phyloP scores from a whole-genome alignment of 2,329 filamentous ascomycete species.

The Colletotrichum sp. region DNA sequence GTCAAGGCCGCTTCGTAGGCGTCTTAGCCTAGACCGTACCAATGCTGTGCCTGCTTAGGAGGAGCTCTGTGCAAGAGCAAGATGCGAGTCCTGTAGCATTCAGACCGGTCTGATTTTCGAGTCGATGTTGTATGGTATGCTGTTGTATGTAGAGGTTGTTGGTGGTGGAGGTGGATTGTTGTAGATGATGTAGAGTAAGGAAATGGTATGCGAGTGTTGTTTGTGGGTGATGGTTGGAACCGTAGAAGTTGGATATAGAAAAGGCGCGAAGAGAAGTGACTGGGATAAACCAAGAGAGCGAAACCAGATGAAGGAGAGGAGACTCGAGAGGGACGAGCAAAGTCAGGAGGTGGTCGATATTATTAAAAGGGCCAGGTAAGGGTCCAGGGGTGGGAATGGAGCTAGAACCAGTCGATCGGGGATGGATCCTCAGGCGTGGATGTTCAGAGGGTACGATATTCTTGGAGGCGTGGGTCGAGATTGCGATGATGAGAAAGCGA shows the following conservation, averaged over 20 bases:
- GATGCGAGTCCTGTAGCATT: conserved; percentile 38
- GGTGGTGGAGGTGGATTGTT: not conserved
- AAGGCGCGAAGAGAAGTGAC: conserved; percentile 10
- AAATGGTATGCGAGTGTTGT: conserved; percentile 6
- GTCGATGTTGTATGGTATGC: not conserved
- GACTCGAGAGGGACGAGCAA: conserved; percentile 28
- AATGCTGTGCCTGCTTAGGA: conserved; percentile 27
- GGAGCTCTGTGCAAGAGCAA: conserved; percentile 43
- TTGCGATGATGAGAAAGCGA: conserved; percentile 20
- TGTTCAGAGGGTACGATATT: conserved; percentile 17
- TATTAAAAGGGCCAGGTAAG: conserved; percentile 28
- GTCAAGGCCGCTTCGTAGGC: conserved; percentile 24
- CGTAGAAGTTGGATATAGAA: conserved; percentile 20
- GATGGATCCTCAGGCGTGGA: conserved; percentile 23
- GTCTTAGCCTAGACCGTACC: conserved; percentile 25
- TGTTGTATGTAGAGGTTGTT: not conserved
- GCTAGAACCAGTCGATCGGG: conserved; percentile 26
- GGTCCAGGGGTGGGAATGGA: conserved; percentile 23
- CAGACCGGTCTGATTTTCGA: conserved; percentile 25
- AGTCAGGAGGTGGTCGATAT: conserved; percentile 26
- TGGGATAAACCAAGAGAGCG: conserved; percentile 23
- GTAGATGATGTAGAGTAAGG: conserved; percentile 8
- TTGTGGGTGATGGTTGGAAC: conserved; percentile 7
- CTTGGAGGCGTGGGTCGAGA: conserved; percentile 19
- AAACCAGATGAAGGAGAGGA: conserved; percentile 26